Base-by-base conservation (phyloP, 495 filamentous ascomycete species). In the Penicillium salamii region DNA sequence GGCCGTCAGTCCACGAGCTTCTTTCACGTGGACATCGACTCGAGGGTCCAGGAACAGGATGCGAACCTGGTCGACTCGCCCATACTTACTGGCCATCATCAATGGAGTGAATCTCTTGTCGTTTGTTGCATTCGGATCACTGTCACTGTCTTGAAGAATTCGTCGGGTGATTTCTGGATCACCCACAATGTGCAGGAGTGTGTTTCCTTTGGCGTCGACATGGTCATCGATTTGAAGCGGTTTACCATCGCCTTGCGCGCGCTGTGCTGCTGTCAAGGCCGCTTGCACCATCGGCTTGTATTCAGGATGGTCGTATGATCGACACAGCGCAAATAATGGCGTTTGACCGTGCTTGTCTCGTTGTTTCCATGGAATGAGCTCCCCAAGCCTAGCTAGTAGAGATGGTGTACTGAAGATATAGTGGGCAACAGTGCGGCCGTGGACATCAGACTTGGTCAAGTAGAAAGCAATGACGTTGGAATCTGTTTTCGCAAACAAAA, bases 31-130 rank as follows among this genome's bases (percentile, higher is more conserved):
- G 1, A 90, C 70, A 64, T 99, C 95, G 5, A 97, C 90, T 48
- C 95, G 76, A 13, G 88, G 78, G 64, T 97, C 95, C 39, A 82
- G 78, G 61, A 96, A 97, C 11, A 99, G 75, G 13, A 84, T 84
- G 48, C 91, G 81, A 6, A 99, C 92, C 77, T 91, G 87, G 53
- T 97, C 93, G 14, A 95, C 86, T 37, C 95, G 82, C 19, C 92
- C 93, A 59, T 96, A 99, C 68, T 99, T 99, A 75, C 91, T 96
- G n/a, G 91, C 92, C 47, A 97, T 88, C 95, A 99, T 99, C 42
- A 99, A 72, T 1, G 95, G 83, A 0, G 95, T 99, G 58, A 97
- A 97, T 39, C 78, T 86, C 73, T 90, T 96, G 60, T 97, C 95
- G 59, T 99, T 99, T 0, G 85, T 87, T 1, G 93, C 93, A 67